Percentiles rank a stretch among this genome's conserved stretches.
phyloP scores from a whole-genome alignment of 2,329 filamentous ascomycete species.

The Paecilomyces niveus region DNA sequence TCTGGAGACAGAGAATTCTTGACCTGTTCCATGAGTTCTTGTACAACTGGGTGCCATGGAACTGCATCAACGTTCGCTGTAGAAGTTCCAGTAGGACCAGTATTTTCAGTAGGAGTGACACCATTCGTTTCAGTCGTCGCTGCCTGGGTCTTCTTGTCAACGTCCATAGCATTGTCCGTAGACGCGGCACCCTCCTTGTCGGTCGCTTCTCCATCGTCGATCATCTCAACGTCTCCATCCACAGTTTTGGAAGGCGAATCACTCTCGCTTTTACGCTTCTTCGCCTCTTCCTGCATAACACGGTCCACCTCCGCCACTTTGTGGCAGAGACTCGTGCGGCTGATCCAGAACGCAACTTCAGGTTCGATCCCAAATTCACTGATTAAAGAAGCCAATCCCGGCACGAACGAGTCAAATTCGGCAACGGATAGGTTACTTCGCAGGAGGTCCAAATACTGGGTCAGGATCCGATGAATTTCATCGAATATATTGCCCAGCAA shows the following conservation, averaged over 20 bases:
- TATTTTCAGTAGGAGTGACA: slow-evolving; percentile 5
- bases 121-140: slow-evolving; percentile 8
- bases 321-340: slow-evolving; percentile 64
- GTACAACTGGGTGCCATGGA: slow-evolving; percentile 62
- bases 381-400: slow-evolving; percentile 66
- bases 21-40: slow-evolving; percentile 65
- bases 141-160: slow-evolving; percentile 22
- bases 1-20: slow-evolving; percentile 54
- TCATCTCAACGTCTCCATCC: slow-evolving; percentile 28
- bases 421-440: slow-evolving; percentile 68
- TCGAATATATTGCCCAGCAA: slow-evolving; percentile 82
- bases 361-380: slow-evolving; percentile 72
- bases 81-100: slow-evolving; percentile 17
- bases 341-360: slow-evolving; percentile 77
- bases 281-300: slow-evolving; percentile 17
- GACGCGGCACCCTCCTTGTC: slow-evolving; percentile 11
- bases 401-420: slow-evolving; percentile 73
- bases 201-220: slow-evolving; percentile 17
- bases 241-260: slow-evolving; percentile 17
- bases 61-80: slow-evolving; percentile 33
- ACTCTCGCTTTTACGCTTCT: slow-evolving; percentile 14
- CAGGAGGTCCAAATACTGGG: slow-evolving; percentile 84
- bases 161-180: slow-evolving; percentile 24
- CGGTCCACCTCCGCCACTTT: slow-evolving; percentile 46
- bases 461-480: slow-evolving; percentile 76